These are phyloP conservation scores for Cryphonectria japonica DNA, from an alignment of 2,329 filamentous ascomycete species.

Conservation along the genomic window DNA sequence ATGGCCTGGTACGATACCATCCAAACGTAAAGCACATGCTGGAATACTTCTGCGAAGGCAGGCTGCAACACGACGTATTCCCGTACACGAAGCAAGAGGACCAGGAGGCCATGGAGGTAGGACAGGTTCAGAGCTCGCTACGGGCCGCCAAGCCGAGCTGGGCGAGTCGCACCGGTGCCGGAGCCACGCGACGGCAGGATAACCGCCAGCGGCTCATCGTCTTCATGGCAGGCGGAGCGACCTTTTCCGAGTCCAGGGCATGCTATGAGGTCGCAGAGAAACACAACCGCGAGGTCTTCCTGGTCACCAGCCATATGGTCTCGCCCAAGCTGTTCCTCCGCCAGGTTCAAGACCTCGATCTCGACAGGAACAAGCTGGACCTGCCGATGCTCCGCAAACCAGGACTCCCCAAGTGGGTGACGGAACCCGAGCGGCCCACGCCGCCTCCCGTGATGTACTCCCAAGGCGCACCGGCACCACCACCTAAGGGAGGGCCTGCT, in stretches of 20 bases:
- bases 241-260: conserved; percentile 83
- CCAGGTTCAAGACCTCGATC: conserved; percentile 79
- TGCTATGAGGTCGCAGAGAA: conserved; percentile 85
- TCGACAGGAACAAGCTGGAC: conserved; percentile 74
- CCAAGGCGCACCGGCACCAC: conserved; percentile 36
- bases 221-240: conserved; percentile 94
- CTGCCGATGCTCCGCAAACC: conserved; percentile 78
- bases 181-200: conserved; percentile 69
- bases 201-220: conserved; percentile 90
- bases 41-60: conserved; percentile 70
- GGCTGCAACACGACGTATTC: conserved; percentile 68
- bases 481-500: conserved; percentile 34
- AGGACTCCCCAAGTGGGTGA: conserved; percentile 84
- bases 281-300: conserved; percentile 79
- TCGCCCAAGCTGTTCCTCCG: conserved; percentile 81
- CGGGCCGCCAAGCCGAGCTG: conserved; percentile 93
- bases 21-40: conserved; percentile 82
- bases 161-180: conserved; percentile 68
- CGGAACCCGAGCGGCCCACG: conserved; percentile 69
- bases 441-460: conserved; percentile 47
- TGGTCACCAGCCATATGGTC: conserved; percentile 91
- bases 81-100: conserved; percentile 70
- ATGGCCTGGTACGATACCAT: conserved; percentile 84
- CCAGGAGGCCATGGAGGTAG: conserved; percentile 62
- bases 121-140: conserved; percentile 71